Percentiles rank a stretch among this genome's conserved stretches.
Conservation (phyloP, 371 early-diverging fungal species). For the Actinomortierella ambigua region DNA sequence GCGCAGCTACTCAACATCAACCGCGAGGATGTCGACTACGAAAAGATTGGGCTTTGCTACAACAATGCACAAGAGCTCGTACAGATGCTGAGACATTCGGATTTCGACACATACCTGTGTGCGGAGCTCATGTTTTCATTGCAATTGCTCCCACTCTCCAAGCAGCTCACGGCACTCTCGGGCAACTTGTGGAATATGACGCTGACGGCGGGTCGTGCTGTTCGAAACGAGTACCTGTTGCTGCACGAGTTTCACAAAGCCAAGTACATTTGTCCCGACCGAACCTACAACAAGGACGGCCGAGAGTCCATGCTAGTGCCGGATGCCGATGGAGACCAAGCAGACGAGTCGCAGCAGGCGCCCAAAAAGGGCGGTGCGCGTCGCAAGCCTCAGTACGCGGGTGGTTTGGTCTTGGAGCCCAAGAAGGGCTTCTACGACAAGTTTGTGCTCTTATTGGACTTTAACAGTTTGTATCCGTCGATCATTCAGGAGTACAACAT, state of each 20-base stretch:
- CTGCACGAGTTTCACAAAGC: constrained; percentile 95
- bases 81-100: constrained; percentile 78
- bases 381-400: constrained; percentile 94
- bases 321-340: constrained; percentile 33
- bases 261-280: constrained; percentile 94
- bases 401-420: constrained; percentile 99
- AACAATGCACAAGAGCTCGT: constrained; percentile 62
- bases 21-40: constrained; percentile 89
- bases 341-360: constrained; percentile 45
- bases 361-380: constrained; percentile 54
- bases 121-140: constrained; percentile 86
- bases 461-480: constrained; percentile 99
- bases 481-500: constrained; percentile 99
- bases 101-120: constrained; percentile 85
- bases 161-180: constrained; percentile 91
- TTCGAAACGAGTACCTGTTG: constrained; percentile 97
- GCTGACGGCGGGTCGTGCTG: constrained; percentile 93
- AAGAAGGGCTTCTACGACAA: constrained; percentile 98
- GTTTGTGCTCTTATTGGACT: constrained; percentile 97
- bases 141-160: constrained; percentile 92
- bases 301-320: constrained; percentile 7
- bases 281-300: constrained; percentile 43
- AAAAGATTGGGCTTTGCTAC: constrained; percentile 76
- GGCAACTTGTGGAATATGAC: constrained; percentile 95
- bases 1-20: constrained; percentile 75